Evolutionary conservation across 2,329 filamentous ascomycete species (phyloP).

Genomic region (Ilyonectria sp.): DNA sequence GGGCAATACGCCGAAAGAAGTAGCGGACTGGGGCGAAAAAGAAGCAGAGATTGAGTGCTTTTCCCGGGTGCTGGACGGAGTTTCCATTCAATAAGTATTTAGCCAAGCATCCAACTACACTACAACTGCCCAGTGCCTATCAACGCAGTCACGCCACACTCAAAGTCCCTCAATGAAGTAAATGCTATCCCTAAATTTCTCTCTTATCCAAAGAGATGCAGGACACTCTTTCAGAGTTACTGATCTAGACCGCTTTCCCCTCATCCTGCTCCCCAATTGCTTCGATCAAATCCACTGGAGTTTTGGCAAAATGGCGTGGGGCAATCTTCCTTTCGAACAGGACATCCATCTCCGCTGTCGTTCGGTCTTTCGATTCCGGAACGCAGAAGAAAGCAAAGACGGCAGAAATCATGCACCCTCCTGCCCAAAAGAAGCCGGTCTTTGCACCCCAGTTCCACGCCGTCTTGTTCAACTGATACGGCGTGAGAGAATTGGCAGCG

Average conservation of each 20-base stretch:
- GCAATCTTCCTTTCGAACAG: conserved; percentile 9
- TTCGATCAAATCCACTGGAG: conserved; percentile 15
- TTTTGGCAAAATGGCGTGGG: conserved; percentile 8
- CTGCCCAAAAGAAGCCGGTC: conserved; percentile 50
- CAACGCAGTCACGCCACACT: too few species aligned
- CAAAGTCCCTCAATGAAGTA: too few species aligned
- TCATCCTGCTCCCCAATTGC: background rate
- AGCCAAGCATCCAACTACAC: too few species aligned
- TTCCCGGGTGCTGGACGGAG: too few species aligned
- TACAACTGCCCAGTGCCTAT: too few species aligned
- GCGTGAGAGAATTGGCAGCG: conserved; percentile 53
- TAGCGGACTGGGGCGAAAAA: too few species aligned
- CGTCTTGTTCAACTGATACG: conserved; percentile 54
- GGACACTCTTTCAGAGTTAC: background rate
- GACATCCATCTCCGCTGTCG: conserved; percentile 16
- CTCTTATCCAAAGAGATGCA: too few species aligned
- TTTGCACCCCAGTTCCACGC: conserved; percentile 54
- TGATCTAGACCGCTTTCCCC: background rate
- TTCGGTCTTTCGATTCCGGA: conserved; percentile 61
- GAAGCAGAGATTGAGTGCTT: too few species aligned
- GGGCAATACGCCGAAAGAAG: too few species aligned
- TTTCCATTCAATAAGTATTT: too few species aligned
- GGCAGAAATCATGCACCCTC: conserved; percentile 66
- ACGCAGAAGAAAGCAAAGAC: conserved; percentile 77
- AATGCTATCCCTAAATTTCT: too few species aligned